These are phyloP conservation scores for Arachis stenosperma DNA, from an alignment of 306 rosid species.

Conservation along the genomic window DNA sequence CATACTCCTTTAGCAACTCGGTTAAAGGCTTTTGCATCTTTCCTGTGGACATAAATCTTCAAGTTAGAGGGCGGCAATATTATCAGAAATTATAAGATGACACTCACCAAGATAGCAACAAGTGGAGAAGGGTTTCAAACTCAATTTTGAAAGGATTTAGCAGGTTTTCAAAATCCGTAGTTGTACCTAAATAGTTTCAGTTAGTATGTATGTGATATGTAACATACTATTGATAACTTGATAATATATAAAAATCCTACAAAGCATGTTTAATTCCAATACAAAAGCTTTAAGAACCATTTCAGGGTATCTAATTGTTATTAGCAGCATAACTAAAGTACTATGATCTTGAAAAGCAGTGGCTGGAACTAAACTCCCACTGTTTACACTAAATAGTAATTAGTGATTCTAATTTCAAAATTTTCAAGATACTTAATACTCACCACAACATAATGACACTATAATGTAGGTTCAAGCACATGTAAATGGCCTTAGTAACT, in stretches of 20 bases:
- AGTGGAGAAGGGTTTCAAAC: background rate
- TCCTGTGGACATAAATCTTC: conserved; percentile 49
- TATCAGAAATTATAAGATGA: background rate
- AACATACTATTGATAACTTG: background rate
- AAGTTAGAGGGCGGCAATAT: conserved; percentile 8
- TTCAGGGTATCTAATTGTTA: background rate
- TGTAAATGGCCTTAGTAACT: background rate
- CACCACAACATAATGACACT: background rate
- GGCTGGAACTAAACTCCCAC: background rate
- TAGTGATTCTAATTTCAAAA: background rate
- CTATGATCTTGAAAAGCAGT: conserved; percentile 1
- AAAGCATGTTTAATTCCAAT: too few species aligned
- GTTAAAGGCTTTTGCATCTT: conserved; percentile 90
- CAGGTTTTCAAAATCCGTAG: background rate
- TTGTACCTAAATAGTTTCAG: background rate
- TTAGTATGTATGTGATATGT: background rate
- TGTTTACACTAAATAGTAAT: background rate
- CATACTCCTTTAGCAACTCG: conserved; percentile 82
- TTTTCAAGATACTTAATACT: background rate
- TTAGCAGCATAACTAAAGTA: conserved; percentile 1
- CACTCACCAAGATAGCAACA: background rate
- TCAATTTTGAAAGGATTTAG: background rate
- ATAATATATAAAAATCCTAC: background rate
- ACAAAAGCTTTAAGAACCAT: background rate
- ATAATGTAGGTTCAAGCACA: background rate